These are phyloP conservation scores for Blechomonas ayalai DNA, from an alignment of 208 protist species.

Conservation along the genomic window DNA sequence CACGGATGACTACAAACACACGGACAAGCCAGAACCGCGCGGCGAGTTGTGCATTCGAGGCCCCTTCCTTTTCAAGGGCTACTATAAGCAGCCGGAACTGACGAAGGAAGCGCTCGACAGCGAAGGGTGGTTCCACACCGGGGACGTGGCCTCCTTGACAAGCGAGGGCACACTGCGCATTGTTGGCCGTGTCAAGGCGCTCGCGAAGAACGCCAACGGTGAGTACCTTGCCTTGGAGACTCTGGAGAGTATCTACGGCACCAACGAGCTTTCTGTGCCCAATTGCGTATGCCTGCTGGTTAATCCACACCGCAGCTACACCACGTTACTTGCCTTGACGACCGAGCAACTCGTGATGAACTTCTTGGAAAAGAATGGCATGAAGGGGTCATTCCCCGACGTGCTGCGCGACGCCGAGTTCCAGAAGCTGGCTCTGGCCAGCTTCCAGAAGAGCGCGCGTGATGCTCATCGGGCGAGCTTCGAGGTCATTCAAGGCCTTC, in stretches of 20 bases:
- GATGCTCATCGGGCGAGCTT: slow-evolving; percentile 62
- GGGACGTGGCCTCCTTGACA: slow-evolving; percentile 69
- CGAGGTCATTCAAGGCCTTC: slow-evolving; percentile 44
- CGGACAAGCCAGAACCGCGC: slow-evolving; percentile 54
- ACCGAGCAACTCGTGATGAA: slow-evolving; percentile 34
- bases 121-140: slow-evolving; percentile 86
- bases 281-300: slow-evolving; percentile 74
- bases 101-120: slow-evolving; percentile 70
- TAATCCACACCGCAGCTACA: slow-evolving; percentile 69
- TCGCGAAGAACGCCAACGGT: slow-evolving; percentile 88
- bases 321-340: slow-evolving; percentile 40
- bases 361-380: slow-evolving; percentile 52
- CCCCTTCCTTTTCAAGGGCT: slow-evolving; percentile 73
- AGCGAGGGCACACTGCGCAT: slow-evolving; percentile 60
- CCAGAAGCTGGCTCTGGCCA: slow-evolving; percentile 23
- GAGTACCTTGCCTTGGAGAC: slow-evolving; percentile 89
- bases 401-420: slow-evolving; percentile 43
- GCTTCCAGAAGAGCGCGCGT: slow-evolving; percentile 42
- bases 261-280: slow-evolving; percentile 34
- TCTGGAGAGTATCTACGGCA: slow-evolving; percentile 67
- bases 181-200: slow-evolving; percentile 86
- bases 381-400: slow-evolving; percentile 29
- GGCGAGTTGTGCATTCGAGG: slow-evolving; percentile 78
- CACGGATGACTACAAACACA: slow-evolving; percentile 75
- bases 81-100: slow-evolving; percentile 82